Percentiles rank a stretch among this genome's conserved stretches.
Evolutionary conservation across 2,329 filamentous ascomycete species (phyloP).

Genomic region (Exophiala sp.): DNA sequence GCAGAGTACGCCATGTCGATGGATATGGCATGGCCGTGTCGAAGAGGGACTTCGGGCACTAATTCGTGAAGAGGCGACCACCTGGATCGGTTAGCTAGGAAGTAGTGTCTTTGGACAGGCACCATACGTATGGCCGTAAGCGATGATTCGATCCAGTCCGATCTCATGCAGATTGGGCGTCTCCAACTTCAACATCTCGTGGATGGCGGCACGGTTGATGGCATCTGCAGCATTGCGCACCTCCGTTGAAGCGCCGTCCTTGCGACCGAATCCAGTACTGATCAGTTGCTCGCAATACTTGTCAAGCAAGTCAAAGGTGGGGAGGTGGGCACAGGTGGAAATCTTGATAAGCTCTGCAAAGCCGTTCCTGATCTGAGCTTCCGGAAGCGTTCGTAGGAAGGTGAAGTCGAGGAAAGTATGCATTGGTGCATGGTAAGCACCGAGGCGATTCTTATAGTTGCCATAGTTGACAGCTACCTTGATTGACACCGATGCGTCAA

Average conservation of each 20-base stretch:
- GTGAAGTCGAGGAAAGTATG: slow-evolving; percentile 69
- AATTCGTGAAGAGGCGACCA: slow-evolving; percentile 70
- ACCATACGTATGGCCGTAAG: slow-evolving; percentile 63
- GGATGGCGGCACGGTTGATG: slow-evolving; percentile 64
- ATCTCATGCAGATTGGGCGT: slow-evolving; percentile 69
- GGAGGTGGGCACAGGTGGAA: slow-evolving; percentile 60
- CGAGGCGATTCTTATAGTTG: slow-evolving; percentile 68
- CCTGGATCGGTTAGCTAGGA: slow-evolving; percentile 32
- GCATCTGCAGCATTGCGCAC: slow-evolving; percentile 57
- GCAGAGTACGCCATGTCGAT: slow-evolving; percentile 73
- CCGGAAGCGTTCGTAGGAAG: slow-evolving; percentile 62
- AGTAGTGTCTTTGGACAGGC: not conserved
- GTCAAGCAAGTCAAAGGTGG: slow-evolving; percentile 63
- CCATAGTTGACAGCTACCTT: slow-evolving; percentile 75
- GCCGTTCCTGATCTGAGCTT: slow-evolving; percentile 64
- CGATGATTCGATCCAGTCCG: slow-evolving; percentile 65
- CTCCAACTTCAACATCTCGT: slow-evolving; percentile 68
- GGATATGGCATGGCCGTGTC: slow-evolving; percentile 67
- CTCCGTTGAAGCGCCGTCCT: slow-evolving; percentile 51
- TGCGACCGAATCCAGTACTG: slow-evolving; percentile 57
- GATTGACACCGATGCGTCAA: slow-evolving; percentile 69
- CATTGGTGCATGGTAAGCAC: slow-evolving; percentile 65
- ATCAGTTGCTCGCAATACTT: slow-evolving; percentile 65
- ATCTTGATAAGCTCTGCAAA: slow-evolving; percentile 74
- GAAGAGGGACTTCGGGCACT: slow-evolving; percentile 60